These are phyloP conservation scores for Posidonia australis DNA, from an alignment of 106 monocot species.

Conservation along the genomic window DNA sequence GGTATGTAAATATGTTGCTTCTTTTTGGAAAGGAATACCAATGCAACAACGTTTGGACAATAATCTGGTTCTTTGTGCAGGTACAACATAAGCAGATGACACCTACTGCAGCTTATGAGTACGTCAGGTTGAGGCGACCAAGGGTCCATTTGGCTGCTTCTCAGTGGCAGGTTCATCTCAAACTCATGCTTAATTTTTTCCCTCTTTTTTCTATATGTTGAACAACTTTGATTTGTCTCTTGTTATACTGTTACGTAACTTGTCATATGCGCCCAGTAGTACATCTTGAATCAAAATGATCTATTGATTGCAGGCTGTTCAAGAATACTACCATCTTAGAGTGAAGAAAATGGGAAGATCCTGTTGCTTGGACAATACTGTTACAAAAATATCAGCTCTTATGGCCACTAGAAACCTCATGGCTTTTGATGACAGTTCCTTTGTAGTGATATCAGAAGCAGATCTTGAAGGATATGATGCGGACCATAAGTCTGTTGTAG, in stretches of 20 bases:
- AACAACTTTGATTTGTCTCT: not conserved
- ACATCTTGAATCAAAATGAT: not conserved
- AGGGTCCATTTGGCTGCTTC: slow-evolving; percentile 82
- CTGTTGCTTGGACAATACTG: slow-evolving; percentile 17
- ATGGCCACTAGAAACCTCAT: slow-evolving; percentile 19
- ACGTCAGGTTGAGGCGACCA: slow-evolving; percentile 66
- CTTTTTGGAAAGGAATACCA: not conserved
- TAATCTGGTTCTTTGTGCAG: slow-evolving; percentile 22
- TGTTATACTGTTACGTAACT: not conserved
- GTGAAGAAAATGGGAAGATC: slow-evolving; percentile 27
- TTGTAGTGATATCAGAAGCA: slow-evolving; percentile 54
- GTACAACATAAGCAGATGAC: slow-evolving; percentile 79
- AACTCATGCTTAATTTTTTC: not conserved
- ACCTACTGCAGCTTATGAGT: slow-evolving; percentile 57
- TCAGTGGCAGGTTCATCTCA: slow-evolving; percentile 64
- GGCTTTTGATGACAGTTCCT: slow-evolving; percentile 61
- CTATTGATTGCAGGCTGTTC: slow-evolving; percentile 53
- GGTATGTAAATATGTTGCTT: slow-evolving; percentile 25
- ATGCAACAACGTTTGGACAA: not conserved
- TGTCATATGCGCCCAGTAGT: not conserved
- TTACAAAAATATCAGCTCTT: slow-evolving; percentile 17
- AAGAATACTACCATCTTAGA: slow-evolving; percentile 51
- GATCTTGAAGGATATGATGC: slow-evolving; percentile 65
- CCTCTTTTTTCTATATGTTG: too few relatives aligned
- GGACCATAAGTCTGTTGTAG: not conserved